Evolutionary conservation across 331 rosid species (phyloP).

Genomic region (Ulmus americana): DNA sequence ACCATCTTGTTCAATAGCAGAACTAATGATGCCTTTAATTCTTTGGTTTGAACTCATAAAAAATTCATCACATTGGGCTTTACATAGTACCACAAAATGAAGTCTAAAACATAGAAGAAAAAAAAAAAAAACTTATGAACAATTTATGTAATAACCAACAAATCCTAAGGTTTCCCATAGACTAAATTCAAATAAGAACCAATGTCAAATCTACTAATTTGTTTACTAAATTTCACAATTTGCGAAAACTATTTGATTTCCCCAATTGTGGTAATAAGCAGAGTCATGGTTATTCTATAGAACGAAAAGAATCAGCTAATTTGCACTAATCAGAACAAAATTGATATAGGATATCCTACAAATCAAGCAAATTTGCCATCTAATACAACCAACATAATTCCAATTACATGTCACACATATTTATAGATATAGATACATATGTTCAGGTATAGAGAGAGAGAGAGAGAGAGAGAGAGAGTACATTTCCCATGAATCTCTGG

Average conservation of each 20-base stretch:
- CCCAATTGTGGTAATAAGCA: not conserved
- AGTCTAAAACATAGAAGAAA: not conserved
- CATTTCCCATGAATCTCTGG: constrained; percentile 71
- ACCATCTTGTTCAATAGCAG: not conserved
- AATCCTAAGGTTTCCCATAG: not conserved
- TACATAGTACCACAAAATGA: not conserved
- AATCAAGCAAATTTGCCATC: not conserved
- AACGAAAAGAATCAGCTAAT: not conserved
- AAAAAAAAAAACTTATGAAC: not conserved
- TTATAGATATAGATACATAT: not conserved
- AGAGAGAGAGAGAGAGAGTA: constrained; percentile 24
- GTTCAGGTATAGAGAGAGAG: constrained; percentile 2
- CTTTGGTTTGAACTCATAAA: not conserved
- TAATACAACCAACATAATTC: not conserved
- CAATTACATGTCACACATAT: not conserved
- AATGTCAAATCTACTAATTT: not conserved
- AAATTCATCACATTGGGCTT: not conserved
- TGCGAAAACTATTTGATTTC: not conserved
- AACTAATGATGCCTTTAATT: not conserved
- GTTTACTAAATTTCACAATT: not conserved
- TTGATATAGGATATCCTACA: not conserved
- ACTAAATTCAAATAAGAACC: not conserved
- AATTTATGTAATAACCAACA: not conserved
- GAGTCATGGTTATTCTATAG: not conserved
- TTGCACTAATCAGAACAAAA: not conserved